These are phyloP conservation scores for Bacidia gigantensis DNA, from an alignment of 495 filamentous ascomycete species.

Conservation along the genomic window DNA sequence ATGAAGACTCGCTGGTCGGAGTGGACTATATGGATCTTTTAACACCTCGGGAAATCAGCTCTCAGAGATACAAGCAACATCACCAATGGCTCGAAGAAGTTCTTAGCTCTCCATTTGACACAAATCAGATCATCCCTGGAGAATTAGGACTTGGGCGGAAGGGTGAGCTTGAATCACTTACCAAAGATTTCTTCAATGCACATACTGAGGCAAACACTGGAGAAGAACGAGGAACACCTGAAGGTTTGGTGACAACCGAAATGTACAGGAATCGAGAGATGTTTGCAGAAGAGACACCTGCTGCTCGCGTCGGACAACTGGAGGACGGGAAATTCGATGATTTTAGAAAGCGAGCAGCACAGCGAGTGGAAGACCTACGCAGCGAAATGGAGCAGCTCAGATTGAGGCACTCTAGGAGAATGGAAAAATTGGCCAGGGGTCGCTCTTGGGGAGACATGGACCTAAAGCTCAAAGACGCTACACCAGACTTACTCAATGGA, in stretches of 20 bases:
- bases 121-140: constrained; percentile 68
- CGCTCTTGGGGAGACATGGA: constrained; percentile 52
- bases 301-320: constrained; percentile 44
- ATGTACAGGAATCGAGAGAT: constrained; percentile 19
- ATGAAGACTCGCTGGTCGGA: constrained; percentile 73
- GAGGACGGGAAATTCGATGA: constrained; percentile 55
- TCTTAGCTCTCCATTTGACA: constrained; percentile 72
- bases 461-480: constrained; percentile 29
- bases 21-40: constrained; percentile 81
- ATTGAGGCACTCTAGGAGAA: constrained; percentile 54
- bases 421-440: constrained; percentile 59
- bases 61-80: constrained; percentile 76
- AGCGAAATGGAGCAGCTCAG: constrained; percentile 75
- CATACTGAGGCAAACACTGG: constrained; percentile 25
- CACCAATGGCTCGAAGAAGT: constrained; percentile 99
- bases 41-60: constrained; percentile 75
- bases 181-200: constrained; percentile 63
- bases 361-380: constrained; percentile 49
- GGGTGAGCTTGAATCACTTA: constrained; percentile 70
- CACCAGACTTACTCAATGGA: constrained; percentile 7
- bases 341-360: constrained; percentile 59
- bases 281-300: constrained; percentile 23
- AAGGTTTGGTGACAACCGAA: constrained; percentile 2
- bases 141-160: constrained; percentile 78
- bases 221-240: constrained; percentile 9